phyloP scores from a whole-genome alignment of 2,329 filamentous ascomycete genomes.

The Colletotrichum orchidophilum region DNA sequence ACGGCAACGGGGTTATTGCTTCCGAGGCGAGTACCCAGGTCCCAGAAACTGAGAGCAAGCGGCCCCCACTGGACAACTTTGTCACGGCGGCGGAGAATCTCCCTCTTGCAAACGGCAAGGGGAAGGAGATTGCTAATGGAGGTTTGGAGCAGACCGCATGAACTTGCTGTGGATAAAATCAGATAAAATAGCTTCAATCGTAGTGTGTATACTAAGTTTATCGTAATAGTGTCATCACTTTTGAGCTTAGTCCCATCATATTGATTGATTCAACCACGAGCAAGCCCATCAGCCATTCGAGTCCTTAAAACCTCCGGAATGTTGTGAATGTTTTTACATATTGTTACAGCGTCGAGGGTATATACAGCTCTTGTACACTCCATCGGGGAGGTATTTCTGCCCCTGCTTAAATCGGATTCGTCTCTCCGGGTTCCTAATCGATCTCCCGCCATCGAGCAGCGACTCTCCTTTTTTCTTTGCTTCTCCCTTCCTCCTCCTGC shows the following conservation, averaged over 20 bases:
- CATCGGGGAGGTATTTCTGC: not conserved
- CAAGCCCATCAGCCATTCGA: too few relatives aligned
- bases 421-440: not conserved
- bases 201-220: not conserved
- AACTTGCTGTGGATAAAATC: not conserved
- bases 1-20: not conserved
- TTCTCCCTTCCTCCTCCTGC: not conserved
- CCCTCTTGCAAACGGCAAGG: constrained; percentile 38
- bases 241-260: not conserved
- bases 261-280: too few relatives aligned
- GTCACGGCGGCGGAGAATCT: constrained; percentile 61
- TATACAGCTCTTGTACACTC: constrained; percentile 23
- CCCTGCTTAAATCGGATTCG: not conserved
- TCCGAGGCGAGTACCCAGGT: constrained; percentile 2
- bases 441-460: not conserved
- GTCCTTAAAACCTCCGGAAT: too few relatives aligned
- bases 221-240: not conserved
- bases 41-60: constrained; percentile 22
- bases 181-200: not conserved
- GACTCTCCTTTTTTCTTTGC: not conserved
- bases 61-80: constrained; percentile 62
- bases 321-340: constrained; percentile 20
- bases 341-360: constrained; percentile 33
- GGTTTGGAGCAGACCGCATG: not conserved
- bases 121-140: constrained; percentile 13